phyloP scores from a whole-genome alignment of 1,284 basidiomycete species.

The Tremellales sp. region DNA sequence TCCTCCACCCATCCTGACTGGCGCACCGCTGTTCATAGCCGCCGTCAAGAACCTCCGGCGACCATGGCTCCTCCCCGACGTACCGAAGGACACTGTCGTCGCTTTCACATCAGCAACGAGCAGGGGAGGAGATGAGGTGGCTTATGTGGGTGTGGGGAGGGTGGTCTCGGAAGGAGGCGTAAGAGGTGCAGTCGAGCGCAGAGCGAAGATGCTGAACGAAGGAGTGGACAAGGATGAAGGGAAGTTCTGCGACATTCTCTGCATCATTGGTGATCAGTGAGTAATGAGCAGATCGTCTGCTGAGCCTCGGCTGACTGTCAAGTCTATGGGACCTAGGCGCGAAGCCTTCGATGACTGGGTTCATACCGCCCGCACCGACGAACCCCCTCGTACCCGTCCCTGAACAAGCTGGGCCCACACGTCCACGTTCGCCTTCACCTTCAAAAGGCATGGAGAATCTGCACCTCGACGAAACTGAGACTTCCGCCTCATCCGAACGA shows the following conservation, averaged over 20 bases:
- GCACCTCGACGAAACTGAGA: slow-evolving; percentile 60
- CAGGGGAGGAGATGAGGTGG: slow-evolving; percentile 19
- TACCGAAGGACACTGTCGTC: slow-evolving; percentile 33
- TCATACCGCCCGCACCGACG: slow-evolving; percentile 26
- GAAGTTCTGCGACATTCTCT: slow-evolving; percentile 43
- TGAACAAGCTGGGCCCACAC: slow-evolving; percentile 1
- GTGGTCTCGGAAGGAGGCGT: slow-evolving; percentile 39
- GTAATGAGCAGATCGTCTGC: slow-evolving; percentile 9
- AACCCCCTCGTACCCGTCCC: slow-evolving; percentile 23
- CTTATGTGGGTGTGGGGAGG: slow-evolving; percentile 40
- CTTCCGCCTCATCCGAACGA: slow-evolving; percentile 62
- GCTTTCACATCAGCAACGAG: slow-evolving; percentile 16
- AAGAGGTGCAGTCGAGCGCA: slow-evolving; percentile 32
- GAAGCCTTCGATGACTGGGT: slow-evolving; percentile 23
- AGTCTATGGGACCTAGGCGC: slow-evolving; percentile 45
- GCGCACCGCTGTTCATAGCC: slow-evolving; percentile 52
- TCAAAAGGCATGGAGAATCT: not conserved
- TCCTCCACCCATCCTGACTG: slow-evolving; percentile 46
- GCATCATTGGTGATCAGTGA: slow-evolving; percentile 45
- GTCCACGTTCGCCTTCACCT: not conserved
- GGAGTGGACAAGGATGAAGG: slow-evolving; percentile 40
- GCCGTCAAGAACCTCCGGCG: slow-evolving; percentile 39
- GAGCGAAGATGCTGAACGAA: slow-evolving; percentile 17
- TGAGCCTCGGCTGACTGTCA: slow-evolving; percentile 3
- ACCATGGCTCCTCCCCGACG: slow-evolving; percentile 39